phyloP scores from a whole-genome alignment of 306 rosid species.

The Prosopis cineraria region DNA sequence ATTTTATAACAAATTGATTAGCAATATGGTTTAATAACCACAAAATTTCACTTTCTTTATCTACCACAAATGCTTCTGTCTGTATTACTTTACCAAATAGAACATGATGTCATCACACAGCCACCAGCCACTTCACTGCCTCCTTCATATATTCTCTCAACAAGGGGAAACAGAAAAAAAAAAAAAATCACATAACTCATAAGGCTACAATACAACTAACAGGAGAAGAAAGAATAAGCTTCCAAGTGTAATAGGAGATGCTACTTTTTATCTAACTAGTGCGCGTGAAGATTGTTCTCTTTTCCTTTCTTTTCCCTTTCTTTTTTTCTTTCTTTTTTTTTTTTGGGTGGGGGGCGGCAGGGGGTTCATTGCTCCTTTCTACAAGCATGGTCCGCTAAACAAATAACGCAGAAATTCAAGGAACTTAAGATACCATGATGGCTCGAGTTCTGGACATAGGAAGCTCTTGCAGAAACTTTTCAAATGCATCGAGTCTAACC shows the following conservation, averaged over 20 bases:
- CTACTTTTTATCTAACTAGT: no score
- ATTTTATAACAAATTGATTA: neutral
- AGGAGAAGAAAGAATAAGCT: neutral
- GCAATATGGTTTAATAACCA: neutral
- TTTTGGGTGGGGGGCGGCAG: neutral
- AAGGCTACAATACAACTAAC: neutral
- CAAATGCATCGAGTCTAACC: conserved; percentile 89
- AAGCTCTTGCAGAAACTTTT: conserved; percentile 90
- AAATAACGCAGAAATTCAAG: conserved; percentile 30
- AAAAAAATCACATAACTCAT: neutral
- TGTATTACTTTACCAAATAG: neutral
- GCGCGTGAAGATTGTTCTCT: no score
- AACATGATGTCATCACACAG: conserved; percentile 12
- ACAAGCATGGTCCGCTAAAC: conserved; percentile 23
- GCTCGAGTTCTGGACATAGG: conserved; percentile 89
- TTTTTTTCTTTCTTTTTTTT: neutral
- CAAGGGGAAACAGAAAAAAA: neutral
- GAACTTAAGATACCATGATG: conserved; percentile 86
- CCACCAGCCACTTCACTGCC: conserved; percentile 9
- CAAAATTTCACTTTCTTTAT: neutral
- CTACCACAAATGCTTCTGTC: neutral
- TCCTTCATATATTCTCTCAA: conserved; percentile 1
- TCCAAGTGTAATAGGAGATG: conserved; percentile 21
- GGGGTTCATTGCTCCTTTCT: neutral
- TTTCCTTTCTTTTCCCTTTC: no score